Conservation (phyloP, 2,329 filamentous ascomycete species). For the Beauveria bassiana region DNA sequence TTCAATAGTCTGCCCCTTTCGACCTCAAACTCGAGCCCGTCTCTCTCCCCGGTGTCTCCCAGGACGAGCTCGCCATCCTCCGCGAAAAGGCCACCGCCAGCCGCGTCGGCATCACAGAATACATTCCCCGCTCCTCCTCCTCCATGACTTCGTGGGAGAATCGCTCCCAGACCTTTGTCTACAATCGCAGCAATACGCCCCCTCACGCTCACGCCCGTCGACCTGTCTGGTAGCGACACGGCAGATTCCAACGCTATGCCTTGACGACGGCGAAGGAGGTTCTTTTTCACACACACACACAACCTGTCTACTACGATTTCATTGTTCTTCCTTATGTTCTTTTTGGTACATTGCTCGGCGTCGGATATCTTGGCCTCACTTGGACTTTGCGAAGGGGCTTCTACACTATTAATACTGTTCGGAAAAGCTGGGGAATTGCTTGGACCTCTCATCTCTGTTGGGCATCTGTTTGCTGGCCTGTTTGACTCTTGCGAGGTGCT, state of each 20-base stretch:
- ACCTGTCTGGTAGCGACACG: slow-evolving; percentile 4
- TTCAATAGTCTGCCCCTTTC: slow-evolving; percentile 49
- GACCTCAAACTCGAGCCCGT: slow-evolving; percentile 49
- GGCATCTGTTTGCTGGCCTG: neutral
- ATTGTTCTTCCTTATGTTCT: neutral
- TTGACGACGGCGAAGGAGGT: neutral
- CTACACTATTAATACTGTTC: too few species aligned
- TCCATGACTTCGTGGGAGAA: slow-evolving; percentile 13
- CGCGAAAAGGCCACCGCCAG: slow-evolving; percentile 45
- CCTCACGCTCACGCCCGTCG: slow-evolving; percentile 15
- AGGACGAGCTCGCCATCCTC: slow-evolving; percentile 48
- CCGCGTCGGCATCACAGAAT: slow-evolving; percentile 37
- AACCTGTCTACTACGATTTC: neutral
- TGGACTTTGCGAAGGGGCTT: neutral
- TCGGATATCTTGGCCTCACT: neutral
- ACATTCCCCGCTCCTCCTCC: slow-evolving; percentile 18
- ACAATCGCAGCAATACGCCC: slow-evolving; percentile 14
- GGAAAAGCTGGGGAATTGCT: neutral
- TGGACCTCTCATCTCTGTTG: neutral
- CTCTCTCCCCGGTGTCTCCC: slow-evolving; percentile 45
- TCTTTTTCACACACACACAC: neutral
- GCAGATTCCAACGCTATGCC: neutral
- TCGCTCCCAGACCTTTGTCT: slow-evolving; percentile 15
- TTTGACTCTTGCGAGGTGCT: slow-evolving; percentile 11
- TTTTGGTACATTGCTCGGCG: neutral